Evolutionary conservation across 2,329 filamentous ascomycete species (phyloP).

Genomic region (Penicillium psychrosexuale): DNA sequence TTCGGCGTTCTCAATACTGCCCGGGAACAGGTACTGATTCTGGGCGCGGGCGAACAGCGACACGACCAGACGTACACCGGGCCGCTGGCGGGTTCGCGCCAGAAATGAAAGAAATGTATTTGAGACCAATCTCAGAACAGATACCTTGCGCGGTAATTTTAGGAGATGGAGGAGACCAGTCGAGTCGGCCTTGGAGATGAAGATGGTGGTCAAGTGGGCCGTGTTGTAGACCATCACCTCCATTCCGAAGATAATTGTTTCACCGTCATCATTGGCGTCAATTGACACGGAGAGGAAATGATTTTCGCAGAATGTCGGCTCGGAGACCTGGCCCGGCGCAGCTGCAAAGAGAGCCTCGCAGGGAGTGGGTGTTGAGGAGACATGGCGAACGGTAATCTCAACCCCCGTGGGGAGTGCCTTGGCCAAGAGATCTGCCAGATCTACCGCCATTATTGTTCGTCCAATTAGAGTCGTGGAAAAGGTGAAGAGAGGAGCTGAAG

Average conservation of each 20-base stretch:
- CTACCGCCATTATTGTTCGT: constrained; percentile 27
- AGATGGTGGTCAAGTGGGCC: constrained; percentile 75
- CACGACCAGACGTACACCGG: constrained; percentile 67
- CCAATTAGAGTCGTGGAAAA: constrained; percentile 19
- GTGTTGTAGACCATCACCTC: constrained; percentile 88
- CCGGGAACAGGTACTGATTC: constrained; percentile 90
- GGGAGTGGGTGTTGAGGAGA: constrained; percentile 77
- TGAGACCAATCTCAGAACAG: constrained; percentile 66
- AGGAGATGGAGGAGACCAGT: constrained; percentile 78
- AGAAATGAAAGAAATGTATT: constrained; percentile 74
- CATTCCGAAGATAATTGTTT: constrained; percentile 74
- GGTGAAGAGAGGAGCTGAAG: constrained; percentile 17
- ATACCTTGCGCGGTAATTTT: constrained; percentile 59
- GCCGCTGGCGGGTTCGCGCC: constrained; percentile 62
- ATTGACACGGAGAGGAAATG: constrained; percentile 69
- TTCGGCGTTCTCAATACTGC: constrained; percentile 74
- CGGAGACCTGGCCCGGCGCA: constrained; percentile 66
- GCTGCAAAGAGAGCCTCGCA: constrained; percentile 76
- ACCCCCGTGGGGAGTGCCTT: constrained; percentile 52
- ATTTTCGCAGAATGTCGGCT: constrained; percentile 80
- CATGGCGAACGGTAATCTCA: constrained; percentile 72
- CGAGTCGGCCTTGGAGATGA: constrained; percentile 95
- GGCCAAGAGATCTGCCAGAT: constrained; percentile 49
- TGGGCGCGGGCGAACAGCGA: constrained; percentile 92
- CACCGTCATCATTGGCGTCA: constrained; percentile 29